phyloP scores from a whole-genome alignment of 768 basidiomycete genomes.

The Cantharellus cinnabarinus region DNA sequence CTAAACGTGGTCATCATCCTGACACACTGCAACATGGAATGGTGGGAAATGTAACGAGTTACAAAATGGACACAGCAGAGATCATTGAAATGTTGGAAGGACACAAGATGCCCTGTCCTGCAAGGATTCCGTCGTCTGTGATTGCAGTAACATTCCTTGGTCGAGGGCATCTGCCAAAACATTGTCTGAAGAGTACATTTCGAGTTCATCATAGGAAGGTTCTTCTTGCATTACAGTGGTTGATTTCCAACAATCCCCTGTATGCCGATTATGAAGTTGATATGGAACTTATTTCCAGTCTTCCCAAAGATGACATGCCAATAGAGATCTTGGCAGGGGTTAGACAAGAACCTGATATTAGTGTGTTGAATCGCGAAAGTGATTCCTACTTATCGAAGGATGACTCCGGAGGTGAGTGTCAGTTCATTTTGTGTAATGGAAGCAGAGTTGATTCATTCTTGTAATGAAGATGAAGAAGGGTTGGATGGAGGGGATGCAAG shows the following conservation, averaged over 20 bases:
- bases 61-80: slow-evolving; percentile 12
- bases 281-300: too few relatives aligned
- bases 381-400: too few relatives aligned
- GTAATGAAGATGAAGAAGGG: too few relatives aligned
- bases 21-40: slow-evolving; percentile 13
- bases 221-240: slow-evolving; percentile 16
- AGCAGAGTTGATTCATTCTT: too few relatives aligned
- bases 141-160: slow-evolving; percentile 22
- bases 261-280: slow-evolving; percentile 17
- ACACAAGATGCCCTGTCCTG: slow-evolving; percentile 17
- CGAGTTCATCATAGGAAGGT: slow-evolving; percentile 17
- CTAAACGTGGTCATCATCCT: slow-evolving; percentile 1
- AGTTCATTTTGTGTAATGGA: too few relatives aligned
- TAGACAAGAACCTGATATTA: too few relatives aligned
- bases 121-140: slow-evolving; percentile 15
- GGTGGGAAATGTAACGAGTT: slow-evolving; percentile 21
- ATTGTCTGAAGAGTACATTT: slow-evolving; percentile 16
- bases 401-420: too few relatives aligned
- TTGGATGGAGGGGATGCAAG: too few relatives aligned
- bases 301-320: too few relatives aligned
- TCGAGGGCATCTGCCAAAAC: slow-evolving; percentile 12
- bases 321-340: too few relatives aligned
- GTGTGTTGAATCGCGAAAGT: too few relatives aligned
- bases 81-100: slow-evolving; percentile 19
- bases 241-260: slow-evolving; percentile 18